A percentile compares a stretch with the other conserved stretches of the same genome.
phyloP scores from a whole-genome alignment of 2,329 filamentous ascomycete genomes.

The Pestalotiopsis sp. region DNA sequence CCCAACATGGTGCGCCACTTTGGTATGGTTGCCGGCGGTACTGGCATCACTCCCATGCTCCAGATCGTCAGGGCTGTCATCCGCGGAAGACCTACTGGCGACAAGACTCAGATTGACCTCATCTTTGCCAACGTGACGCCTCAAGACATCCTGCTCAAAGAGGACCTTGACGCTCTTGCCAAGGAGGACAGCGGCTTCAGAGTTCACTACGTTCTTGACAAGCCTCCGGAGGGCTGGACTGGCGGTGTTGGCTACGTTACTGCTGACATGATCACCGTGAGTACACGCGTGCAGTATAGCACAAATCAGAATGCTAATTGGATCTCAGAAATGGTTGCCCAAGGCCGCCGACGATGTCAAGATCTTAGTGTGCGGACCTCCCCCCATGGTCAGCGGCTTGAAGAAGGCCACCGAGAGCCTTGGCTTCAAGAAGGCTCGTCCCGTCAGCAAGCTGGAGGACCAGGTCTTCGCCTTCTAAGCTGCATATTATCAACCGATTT shows the following conservation, averaged over 20 bases:
- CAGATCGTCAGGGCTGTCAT: constrained; percentile 92
- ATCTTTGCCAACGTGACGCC: constrained; percentile 96
- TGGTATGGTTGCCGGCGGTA: constrained; percentile 97
- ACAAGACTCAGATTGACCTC: constrained; percentile 86
- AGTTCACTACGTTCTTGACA: constrained; percentile 95
- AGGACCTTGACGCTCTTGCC: constrained; percentile 81
- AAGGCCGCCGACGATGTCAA: constrained; percentile 85
- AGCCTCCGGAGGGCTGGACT: constrained; percentile 87
- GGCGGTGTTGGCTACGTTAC: constrained; percentile 96
- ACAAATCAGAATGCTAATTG: not conserved
- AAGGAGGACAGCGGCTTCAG: constrained; percentile 79
- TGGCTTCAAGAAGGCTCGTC: constrained; percentile 87
- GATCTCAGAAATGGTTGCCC: constrained; percentile 71
- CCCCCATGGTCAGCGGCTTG: constrained; percentile 93
- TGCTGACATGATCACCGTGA: constrained; percentile 87
- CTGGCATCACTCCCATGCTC: constrained; percentile 97
- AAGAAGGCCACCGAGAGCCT: constrained; percentile 93
- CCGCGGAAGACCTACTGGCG: constrained; percentile 74
- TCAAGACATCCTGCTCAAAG: constrained; percentile 89
- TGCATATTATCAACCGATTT: not conserved
- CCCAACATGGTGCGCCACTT: constrained; percentile 97
- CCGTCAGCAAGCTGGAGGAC: constrained; percentile 96
- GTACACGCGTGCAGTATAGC: constrained; percentile 22
- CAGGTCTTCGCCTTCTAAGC: constrained; percentile 93
- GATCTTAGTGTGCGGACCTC: constrained; percentile 90